Base-by-base conservation (phyloP, 2,329 filamentous ascomycete genomes). In the Exophiala calicioides region DNA sequence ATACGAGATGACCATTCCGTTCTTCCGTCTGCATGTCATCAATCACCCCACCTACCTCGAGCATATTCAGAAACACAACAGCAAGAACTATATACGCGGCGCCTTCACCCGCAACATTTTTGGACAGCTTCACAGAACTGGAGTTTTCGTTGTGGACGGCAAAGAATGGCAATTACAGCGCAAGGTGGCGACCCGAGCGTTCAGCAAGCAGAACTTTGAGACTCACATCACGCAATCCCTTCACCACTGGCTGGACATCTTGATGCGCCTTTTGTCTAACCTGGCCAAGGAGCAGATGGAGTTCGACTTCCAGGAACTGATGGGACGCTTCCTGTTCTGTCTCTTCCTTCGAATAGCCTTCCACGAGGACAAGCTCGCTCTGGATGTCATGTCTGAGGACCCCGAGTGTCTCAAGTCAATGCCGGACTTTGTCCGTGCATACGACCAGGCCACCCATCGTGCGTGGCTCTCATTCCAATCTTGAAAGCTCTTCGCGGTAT, bases 11-110 rank as follows among this genome's bases (percentile, higher is more conserved):
- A 50, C 47, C 7, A 21, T 50, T 26, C 47, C 47, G 1, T 50
- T 50, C 47, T 50, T 50, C 32, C 47, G 47, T 9, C 30, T 50
- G 47, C 47, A 50, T 42, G 36, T 50, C 13, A 50, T 50, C 42
- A 50, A 50, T 21, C 47, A 50, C 29, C 47, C 47, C 16, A 42
- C 36, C 3, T 50, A 50, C 38, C 47, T 50, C 20, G 47, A 50
- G 19, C 47, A 50, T 16, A 50, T 50, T 18, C 47, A 50, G 26
- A 50, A 50, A 15, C 24, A 46, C 13, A 50, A 50, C 24, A 39
- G 37, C 29, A 50, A 42, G 36, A 50, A 46, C 42, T 50, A 50
- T 27, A 46, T 50, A 7, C 47, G 47, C 10, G 47, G 47, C 19
- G 29, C 16, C 15, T 50, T 50, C 24, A 46, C 47, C 3, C 35